phyloP scores from a whole-genome alignment of 2,329 filamentous ascomycete genomes.

The Xylariaceae sp. region DNA sequence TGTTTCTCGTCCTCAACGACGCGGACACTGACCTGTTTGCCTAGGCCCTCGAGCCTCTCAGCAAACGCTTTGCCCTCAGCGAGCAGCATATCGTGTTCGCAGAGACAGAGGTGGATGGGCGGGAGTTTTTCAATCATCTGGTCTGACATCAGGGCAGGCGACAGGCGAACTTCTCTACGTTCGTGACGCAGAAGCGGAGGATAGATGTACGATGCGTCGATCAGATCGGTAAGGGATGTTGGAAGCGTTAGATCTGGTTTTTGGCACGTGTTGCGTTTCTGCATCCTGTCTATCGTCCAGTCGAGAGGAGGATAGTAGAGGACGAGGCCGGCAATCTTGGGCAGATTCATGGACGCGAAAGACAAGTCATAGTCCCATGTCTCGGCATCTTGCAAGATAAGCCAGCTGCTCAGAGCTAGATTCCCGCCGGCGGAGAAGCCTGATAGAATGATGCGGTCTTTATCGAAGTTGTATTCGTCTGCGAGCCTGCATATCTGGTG shows the following conservation, averaged over 20 bases:
- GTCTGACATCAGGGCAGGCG: conserved; percentile 36
- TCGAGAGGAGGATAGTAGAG: conserved; percentile 59
- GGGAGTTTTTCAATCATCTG: conserved; percentile 23
- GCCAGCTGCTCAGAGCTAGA: conserved; percentile 41
- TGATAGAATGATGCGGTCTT: conserved; percentile 49
- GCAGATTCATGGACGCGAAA: conserved; percentile 30
- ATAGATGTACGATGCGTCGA: conserved; percentile 57
- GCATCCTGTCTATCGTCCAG: conserved; percentile 51
- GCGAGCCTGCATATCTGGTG: conserved; percentile 53
- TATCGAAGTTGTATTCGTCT: conserved; percentile 53
- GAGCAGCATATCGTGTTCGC: conserved; percentile 32
- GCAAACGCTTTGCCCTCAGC: conserved; percentile 27
- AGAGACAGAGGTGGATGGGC: conserved; percentile 27
- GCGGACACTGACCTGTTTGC: conserved; percentile 37
- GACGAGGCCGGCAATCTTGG: conserved; percentile 49
- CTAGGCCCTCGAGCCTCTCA: conserved; percentile 18
- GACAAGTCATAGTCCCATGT: conserved; percentile 25
- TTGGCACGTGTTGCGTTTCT: conserved; percentile 48
- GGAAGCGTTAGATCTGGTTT: conserved; percentile 55
- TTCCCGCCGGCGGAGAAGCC: conserved; percentile 61
- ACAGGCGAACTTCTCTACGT: conserved; percentile 50
- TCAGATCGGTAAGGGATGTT: conserved; percentile 52
- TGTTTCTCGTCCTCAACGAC: conserved; percentile 43
- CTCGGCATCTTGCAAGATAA: conserved; percentile 22
- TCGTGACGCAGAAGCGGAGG: conserved; percentile 40